Percentiles rank a stretch among this genome's conserved stretches.
Conservation (phyloP, 1,284 basidiomycete genomes). For the Cutaneotrichosporon spelunceum region DNA sequence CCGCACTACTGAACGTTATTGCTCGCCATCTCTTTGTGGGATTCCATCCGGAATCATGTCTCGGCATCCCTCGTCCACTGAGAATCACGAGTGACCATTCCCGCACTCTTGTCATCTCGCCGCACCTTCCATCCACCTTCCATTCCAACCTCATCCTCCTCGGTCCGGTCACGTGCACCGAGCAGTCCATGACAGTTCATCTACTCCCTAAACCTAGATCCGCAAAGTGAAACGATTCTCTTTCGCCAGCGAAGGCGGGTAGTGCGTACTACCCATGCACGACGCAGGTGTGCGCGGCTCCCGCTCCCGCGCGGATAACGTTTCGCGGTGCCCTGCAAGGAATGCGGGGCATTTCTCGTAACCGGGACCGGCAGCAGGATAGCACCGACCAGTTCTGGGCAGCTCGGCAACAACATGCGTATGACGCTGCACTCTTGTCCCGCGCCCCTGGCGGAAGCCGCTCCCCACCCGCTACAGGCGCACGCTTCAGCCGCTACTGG, state of each 20-base stretch:
- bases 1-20: neutral
- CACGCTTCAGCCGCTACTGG: no score
- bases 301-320: neutral
- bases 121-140: no score
- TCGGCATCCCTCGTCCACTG: neutral
- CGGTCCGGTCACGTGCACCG: neutral
- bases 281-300: neutral
- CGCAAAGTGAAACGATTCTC: neutral
- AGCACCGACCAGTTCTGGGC: no score
- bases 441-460: no score
- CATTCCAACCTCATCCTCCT: neutral
- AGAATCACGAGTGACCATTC: neutral
- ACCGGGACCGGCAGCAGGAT: neutral
- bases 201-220: neutral
- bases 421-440: no score
- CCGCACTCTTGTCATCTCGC: neutral
- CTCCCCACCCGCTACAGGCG: no score
- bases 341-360: neutral
- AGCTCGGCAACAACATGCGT: no score
- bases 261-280: neutral
- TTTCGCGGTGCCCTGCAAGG: neutral
- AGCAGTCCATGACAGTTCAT: neutral
- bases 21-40: neutral
- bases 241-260: neutral
- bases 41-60: neutral